These are phyloP conservation scores for Phytophthora idaei DNA, from an alignment of 352 stramenopile genomes.

Conservation along the genomic window DNA sequence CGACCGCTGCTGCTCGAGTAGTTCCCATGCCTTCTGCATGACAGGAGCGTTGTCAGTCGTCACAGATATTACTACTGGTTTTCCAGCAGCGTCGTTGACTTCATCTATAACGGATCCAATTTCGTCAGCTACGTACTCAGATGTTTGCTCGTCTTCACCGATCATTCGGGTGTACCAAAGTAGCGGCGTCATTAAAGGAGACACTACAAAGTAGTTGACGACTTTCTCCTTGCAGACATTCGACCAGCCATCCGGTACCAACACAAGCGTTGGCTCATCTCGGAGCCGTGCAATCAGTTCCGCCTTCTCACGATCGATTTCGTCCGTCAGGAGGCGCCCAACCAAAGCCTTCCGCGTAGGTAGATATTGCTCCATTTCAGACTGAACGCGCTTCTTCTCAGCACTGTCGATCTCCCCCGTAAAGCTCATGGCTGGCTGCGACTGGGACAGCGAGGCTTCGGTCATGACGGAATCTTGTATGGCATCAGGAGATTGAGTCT, in stretches of 20 bases:
- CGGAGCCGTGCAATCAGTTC: not conserved
- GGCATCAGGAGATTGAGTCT: not conserved
- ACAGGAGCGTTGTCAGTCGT: slow-evolving; percentile 19
- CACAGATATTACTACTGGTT: not conserved
- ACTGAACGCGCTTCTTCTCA: not conserved
- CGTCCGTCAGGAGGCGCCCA: not conserved
- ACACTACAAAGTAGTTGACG: slow-evolving; percentile 11
- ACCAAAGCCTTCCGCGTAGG: not conserved
- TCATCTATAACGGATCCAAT: slow-evolving; percentile 13
- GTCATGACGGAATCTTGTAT: not conserved
- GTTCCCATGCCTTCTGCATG: slow-evolving; percentile 31
- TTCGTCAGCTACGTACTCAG: slow-evolving; percentile 6
- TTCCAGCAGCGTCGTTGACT: slow-evolving; percentile 2
- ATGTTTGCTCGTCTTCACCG: slow-evolving; percentile 4
- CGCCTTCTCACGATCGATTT: not conserved
- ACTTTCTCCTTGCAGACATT: slow-evolving; percentile 20
- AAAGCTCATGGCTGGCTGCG: not conserved
- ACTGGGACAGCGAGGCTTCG: not conserved
- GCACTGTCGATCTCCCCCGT: not conserved
- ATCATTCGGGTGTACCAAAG: slow-evolving; percentile 10
- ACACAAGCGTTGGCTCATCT: not conserved
- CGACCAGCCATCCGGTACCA: not conserved
- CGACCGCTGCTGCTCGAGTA: slow-evolving; percentile 15
- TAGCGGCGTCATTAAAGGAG: not conserved
- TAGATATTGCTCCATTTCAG: not conserved